phyloP scores from a whole-genome alignment of 83 land plant genomes.

The Picea abies region DNA sequence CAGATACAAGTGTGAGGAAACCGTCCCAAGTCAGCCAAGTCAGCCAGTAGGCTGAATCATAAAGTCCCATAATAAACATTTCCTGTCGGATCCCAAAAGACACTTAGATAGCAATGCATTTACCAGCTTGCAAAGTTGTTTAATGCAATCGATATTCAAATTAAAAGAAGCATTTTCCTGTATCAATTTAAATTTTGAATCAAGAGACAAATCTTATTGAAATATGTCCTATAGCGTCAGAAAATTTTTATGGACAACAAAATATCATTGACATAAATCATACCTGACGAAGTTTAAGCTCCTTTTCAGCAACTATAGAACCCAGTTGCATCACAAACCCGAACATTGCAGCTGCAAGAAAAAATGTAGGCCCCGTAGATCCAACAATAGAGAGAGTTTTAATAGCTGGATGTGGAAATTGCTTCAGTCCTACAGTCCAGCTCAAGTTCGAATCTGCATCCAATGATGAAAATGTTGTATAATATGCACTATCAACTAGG shows the following conservation, averaged over 20 bases:
- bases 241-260: background rate
- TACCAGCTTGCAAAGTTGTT: no score
- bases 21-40: no score
- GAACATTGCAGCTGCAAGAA: constrained; percentile 94
- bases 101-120: no score
- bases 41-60: no score
- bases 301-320: constrained; percentile 82
- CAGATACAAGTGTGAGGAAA: no score
- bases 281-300: constrained; percentile 97
- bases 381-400: constrained; percentile 61
- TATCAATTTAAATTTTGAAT: no score
- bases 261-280: background rate
- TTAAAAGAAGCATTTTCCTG: no score
- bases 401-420: constrained; percentile 94
- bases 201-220: no score
- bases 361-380: constrained; percentile 68
- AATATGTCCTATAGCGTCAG: background rate
- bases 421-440: constrained; percentile 76
- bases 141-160: no score
- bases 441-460: constrained; percentile 69
- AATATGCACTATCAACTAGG: background rate
- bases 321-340: constrained; percentile 91
- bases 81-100: no score
- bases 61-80: no score
- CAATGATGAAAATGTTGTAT: background rate